Evolutionary conservation across 2,329 filamentous ascomycete species (phyloP), one percentile per base, ranked within the genome.

Genomic region (Pestalotiopsis sp.): DNA sequence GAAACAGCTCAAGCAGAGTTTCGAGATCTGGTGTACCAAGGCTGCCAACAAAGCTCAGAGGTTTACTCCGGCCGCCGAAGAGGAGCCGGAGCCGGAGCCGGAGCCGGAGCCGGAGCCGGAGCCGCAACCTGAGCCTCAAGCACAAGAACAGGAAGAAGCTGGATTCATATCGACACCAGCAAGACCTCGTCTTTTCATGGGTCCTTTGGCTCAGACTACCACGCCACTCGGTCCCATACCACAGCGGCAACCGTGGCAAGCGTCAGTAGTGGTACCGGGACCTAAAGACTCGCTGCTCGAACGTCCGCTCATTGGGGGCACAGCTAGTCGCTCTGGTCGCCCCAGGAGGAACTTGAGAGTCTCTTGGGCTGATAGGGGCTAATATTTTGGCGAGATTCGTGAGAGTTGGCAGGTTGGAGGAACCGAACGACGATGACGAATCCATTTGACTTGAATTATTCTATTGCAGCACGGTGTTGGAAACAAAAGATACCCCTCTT

Each of bases 181-280:
- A 26, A 72, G 76, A 59, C 76, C 76, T 24, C 74, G 69, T 11
- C 67, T 78, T 22, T 71, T 78, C 26, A 69, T 75, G 13, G 75
- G 74, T 17, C 68, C 70, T 35, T 68, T 76, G 30, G 71, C 70
- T 48, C 72, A 73, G 70, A 76, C 76, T 5, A 78, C 76, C 17
- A 78, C 76, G 26, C 76, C 76, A 6, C 65, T 78, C 22, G 76
- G 75, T 26, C 76, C 76, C 2, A 70, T 76, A 24, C 76, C 76
- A 2, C 74, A 68, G 59, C 66, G 71, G 38, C 48, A 66, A 11
- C 71, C 70, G 40, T 76, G 71, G 71, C 71, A 71, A 64, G 71
- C 66, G 11, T 20, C 26, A 4, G 26, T 24, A 13, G 48, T 22
- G 20, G 40, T 35, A 22, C n/a, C 13, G 17, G 63, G 63, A 14